A percentile compares a stretch with the other conserved stretches of the same genome.
Evolutionary conservation across 2,329 filamentous ascomycete genomes (phyloP).

Genomic region (Fusarium ambrosium): DNA sequence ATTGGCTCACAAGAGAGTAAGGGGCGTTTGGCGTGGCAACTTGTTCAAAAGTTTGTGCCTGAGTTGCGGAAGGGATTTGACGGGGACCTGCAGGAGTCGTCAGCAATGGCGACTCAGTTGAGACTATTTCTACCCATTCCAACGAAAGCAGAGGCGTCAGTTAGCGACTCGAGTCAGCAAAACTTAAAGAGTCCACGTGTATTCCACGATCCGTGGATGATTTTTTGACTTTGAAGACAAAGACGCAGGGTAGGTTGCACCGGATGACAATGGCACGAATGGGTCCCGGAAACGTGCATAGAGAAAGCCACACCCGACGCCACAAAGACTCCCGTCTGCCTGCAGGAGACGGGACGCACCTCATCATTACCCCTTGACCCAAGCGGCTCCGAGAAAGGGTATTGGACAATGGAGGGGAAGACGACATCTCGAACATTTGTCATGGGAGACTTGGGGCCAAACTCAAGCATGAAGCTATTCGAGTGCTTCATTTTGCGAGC

Average conservation of each 20-base stretch:
- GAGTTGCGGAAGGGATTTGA: constrained; percentile 1
- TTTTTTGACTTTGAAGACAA: constrained; percentile 9
- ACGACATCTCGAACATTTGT: constrained; percentile 20
- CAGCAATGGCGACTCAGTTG: constrained; percentile 3
- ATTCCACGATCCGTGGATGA: background rate
- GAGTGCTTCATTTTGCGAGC: constrained; percentile 2
- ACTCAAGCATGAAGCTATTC: constrained; percentile 12
- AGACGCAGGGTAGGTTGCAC: constrained; percentile 18
- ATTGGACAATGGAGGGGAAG: background rate
- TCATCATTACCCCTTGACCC: constrained; percentile 6
- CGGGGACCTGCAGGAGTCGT: background rate
- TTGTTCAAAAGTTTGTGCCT: constrained; percentile 7
- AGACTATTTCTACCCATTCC: constrained; percentile 26
- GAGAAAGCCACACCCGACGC: constrained; percentile 39
- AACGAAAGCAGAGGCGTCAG: constrained; percentile 17
- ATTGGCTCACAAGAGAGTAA: background rate
- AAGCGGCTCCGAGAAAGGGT: constrained; percentile 2
- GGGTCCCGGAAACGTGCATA: constrained; percentile 35
- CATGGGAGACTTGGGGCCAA: background rate
- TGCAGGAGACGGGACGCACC: constrained; percentile 10
- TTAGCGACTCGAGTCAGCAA: constrained; percentile 22
- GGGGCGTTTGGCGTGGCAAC: constrained; percentile 23
- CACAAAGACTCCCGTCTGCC: constrained; percentile 7
- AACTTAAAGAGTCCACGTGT: constrained; percentile 24
- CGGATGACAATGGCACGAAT: constrained; percentile 18